A percentile compares a stretch with the other conserved stretches of the same genome.
Conservation (phyloP, 179 eudicot species). For the Drosera spatulata region DNA sequence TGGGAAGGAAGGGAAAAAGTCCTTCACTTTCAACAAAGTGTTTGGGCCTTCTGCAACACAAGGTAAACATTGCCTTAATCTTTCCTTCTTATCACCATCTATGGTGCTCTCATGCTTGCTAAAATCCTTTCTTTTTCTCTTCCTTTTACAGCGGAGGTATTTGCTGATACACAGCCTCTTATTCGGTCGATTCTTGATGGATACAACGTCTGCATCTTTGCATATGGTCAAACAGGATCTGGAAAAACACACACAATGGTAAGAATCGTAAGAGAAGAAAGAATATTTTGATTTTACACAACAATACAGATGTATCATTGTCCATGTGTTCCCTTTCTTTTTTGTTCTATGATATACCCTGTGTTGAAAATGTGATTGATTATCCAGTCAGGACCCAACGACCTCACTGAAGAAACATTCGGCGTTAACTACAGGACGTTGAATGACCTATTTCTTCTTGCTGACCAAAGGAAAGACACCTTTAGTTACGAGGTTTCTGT, state of each 20-base stretch:
- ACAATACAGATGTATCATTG: background rate
- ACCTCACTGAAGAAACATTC: constrained; percentile 62
- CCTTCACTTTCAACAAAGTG: constrained; percentile 52
- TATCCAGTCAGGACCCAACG: constrained; percentile 73
- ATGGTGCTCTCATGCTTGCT: background rate
- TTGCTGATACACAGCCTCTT: constrained; percentile 53
- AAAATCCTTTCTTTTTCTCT: constrained; percentile 1
- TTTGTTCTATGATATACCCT: background rate
- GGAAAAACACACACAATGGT: constrained; percentile 73
- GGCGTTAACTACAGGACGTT: constrained; percentile 96
- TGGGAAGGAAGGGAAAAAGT: constrained; percentile 39
- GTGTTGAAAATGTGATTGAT: constrained; percentile 3
- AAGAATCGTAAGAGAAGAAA: background rate
- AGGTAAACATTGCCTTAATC: constrained; percentile 20
- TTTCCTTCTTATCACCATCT: background rate
- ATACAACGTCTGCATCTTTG: constrained; percentile 57
- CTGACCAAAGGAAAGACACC: constrained; percentile 72
- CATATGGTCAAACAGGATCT: constrained; percentile 73
- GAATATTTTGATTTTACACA: background rate
- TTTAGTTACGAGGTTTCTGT: constrained; percentile 79
- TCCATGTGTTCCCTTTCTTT: background rate
- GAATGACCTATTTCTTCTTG: constrained; percentile 62
- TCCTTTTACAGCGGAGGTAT: constrained; percentile 40
- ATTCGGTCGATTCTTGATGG: constrained; percentile 66
- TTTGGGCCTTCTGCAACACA: constrained; percentile 48